Evolutionary conservation across 139 green algal species (phyloP), one percentile per base, ranked within the genome.

Genomic region (Haematococcus lacustris): DNA sequence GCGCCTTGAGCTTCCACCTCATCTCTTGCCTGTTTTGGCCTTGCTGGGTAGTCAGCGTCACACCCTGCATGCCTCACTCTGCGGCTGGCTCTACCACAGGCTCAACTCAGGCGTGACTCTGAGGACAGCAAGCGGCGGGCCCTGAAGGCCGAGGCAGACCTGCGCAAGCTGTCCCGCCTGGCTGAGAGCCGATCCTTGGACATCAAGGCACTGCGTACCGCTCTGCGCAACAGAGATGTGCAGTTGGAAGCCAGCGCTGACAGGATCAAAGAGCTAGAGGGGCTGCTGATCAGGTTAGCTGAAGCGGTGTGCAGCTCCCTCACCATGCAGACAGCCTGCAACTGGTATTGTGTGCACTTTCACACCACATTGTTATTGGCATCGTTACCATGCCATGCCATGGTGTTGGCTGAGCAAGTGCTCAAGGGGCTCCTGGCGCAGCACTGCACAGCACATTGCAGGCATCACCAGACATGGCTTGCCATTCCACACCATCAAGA

Each of bases 111-210:
- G 33, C 76, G 81, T 4, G 78, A 87, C 39, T 72, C 82, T 0
- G 51, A 82, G 26, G 68, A 74, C 33, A 70, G 83, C 39, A 73
- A 77, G 41, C 84, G 83, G 73, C 78, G 81, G 2, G 80, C 84
- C 28, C 76, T 73, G 53, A 83, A 87, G 75, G 67, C 47, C 35
- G 81, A 87, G 41, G 51, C 82, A 7, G 81, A 87, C 40, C n/a
- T 78, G 35, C 71, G 70, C 50, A 72, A 64, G 40, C 23, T 76
- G 50, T 38, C 69, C 28, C 71, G 79, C 2, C 50, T 81, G 67
- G 41, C 66, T 21, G 77, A 87, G 71, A 73, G 84, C 77, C 74
- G 66, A 35, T 9, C 66, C 33, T 57, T 83, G 39, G 84, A 89
- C 61, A 66, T 86, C 68, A 84, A 80, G 3, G 70, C 73, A 53